Evolutionary conservation across 768 basidiomycete genomes (phyloP).

Genomic region (Sporobolomyces phaffii): DNA sequence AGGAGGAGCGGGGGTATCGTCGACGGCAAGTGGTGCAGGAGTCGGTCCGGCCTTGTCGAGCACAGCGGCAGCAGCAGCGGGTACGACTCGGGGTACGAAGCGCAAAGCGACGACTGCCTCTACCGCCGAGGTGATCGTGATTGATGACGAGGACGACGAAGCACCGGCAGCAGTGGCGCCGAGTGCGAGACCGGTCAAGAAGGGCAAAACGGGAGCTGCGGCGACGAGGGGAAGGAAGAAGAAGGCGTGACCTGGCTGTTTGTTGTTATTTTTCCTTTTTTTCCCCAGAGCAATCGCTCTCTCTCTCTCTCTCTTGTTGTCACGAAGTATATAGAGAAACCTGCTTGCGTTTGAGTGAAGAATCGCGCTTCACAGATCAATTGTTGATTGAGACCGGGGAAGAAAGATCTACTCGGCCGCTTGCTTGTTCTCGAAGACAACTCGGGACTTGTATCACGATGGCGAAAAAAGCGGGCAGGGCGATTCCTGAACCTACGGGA

Average conservation of each 20-base stretch:
- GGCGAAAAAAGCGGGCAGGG: constrained; percentile 62
- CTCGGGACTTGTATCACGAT: no score
- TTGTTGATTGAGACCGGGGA: no score
- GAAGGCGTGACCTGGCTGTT: not conserved
- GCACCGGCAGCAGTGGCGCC: not conserved
- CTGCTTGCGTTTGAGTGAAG: no score
- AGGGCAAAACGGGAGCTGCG: constrained; percentile 9
- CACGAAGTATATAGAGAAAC: no score
- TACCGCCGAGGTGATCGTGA: constrained; percentile 14
- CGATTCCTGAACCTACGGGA: constrained; percentile 53
- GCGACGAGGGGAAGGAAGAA: constrained; percentile 20
- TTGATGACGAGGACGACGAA: constrained; percentile 25
- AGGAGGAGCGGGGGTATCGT: not conserved
- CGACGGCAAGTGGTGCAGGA: not conserved
- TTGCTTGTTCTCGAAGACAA: no score
- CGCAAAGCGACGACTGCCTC: constrained; percentile 5
- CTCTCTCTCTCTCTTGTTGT: not conserved
- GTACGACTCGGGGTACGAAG: constrained; percentile 11
- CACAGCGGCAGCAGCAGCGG: no score
- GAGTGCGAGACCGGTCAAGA: constrained; percentile 24
- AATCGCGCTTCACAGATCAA: no score
- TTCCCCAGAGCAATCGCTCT: not conserved
- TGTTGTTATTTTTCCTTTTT: not conserved
- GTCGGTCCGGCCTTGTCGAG: no score
- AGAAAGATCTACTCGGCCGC: no score